phyloP scores from a whole-genome alignment of 2,329 filamentous ascomycete species.

The Corinectria fuckeliana region DNA sequence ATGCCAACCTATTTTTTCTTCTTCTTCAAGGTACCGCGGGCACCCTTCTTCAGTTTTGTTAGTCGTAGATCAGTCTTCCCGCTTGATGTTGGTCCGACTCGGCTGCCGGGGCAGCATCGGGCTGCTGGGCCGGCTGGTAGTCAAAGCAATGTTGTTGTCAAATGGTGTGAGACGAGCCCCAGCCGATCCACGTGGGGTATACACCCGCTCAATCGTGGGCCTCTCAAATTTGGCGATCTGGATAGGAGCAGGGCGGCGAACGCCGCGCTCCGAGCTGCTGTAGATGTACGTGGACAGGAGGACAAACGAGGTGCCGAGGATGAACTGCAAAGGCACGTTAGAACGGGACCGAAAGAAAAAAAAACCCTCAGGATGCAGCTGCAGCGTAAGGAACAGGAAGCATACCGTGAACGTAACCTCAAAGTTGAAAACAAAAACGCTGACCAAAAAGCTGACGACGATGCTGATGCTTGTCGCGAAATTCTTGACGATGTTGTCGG shows the following conservation, averaged over 20 bases:
- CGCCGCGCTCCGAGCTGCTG: constrained; percentile 67
- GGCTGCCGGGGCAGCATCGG: constrained; percentile 51
- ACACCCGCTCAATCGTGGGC: constrained; percentile 60
- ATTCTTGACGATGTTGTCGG: constrained; percentile 84
- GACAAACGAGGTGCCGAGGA: constrained; percentile 80
- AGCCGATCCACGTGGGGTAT: constrained; percentile 47
- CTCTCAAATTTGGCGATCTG: constrained; percentile 80
- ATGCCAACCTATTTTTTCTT: not conserved
- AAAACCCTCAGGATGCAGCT: not conserved
- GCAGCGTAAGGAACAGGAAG: constrained; percentile 22
- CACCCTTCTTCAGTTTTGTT: not conserved
- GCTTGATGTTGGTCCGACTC: constrained; percentile 47
- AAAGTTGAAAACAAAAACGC: constrained; percentile 85
- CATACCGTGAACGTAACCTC: constrained; percentile 74
- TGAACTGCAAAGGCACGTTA: constrained; percentile 64
- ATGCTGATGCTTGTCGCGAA: constrained; percentile 94
- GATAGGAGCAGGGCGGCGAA: constrained; percentile 66
- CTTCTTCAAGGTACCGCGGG: not conserved
- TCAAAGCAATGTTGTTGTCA: constrained; percentile 49
- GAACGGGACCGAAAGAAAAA: not conserved
- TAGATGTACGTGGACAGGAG: constrained; percentile 86
- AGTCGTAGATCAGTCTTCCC: constrained; percentile 43
- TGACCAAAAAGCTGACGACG: constrained; percentile 83
- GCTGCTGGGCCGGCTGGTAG: constrained; percentile 55
- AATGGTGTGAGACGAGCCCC: constrained; percentile 48